phyloP scores from a whole-genome alignment of 352 stramenopile genomes.

The Globisporangium viniferum region DNA sequence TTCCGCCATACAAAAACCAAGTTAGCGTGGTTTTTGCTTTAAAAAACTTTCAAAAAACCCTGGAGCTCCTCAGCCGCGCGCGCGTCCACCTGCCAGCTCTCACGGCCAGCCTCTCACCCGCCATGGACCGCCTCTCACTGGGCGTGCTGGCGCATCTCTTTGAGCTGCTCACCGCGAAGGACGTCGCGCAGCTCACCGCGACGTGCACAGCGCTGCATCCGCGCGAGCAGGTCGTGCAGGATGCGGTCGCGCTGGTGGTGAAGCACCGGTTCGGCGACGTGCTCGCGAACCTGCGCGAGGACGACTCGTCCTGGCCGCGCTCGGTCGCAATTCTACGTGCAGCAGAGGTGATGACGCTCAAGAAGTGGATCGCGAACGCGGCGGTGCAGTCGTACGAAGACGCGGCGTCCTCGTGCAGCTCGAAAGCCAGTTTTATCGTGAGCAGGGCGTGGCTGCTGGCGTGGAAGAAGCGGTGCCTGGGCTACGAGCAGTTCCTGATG shows the following conservation, averaged over 20 bases:
- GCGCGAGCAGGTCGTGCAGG: constrained; percentile 32
- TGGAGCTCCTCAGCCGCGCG: not conserved
- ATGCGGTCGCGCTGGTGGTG: constrained; percentile 58
- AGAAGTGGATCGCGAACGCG: constrained; percentile 42
- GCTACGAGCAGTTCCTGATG: constrained; percentile 69
- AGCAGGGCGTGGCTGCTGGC: constrained; percentile 72
- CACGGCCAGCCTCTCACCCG: not conserved
- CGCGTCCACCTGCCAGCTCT: not conserved
- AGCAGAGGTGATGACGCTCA: constrained; percentile 63
- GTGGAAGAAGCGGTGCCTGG: constrained; percentile 68
- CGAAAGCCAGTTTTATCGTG: constrained; percentile 46
- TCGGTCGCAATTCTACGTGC: constrained; percentile 50
- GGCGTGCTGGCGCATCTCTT: constrained; percentile 57
- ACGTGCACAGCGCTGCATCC: constrained; percentile 45
- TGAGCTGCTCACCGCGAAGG: constrained; percentile 50
- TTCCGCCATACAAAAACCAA: no score
- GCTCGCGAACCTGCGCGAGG: constrained; percentile 45
- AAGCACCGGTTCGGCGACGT: constrained; percentile 54
- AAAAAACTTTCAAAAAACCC: no score
- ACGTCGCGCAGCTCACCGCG: constrained; percentile 44
- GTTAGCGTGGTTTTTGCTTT: no score
- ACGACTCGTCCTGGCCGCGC: constrained; percentile 57
- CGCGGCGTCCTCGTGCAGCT: constrained; percentile 21
- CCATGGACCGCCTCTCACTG: constrained; percentile 64
- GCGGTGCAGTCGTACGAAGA: constrained; percentile 41